phyloP scores from a whole-genome alignment of 306 rosid species.

The Ziziphus jujuba region DNA sequence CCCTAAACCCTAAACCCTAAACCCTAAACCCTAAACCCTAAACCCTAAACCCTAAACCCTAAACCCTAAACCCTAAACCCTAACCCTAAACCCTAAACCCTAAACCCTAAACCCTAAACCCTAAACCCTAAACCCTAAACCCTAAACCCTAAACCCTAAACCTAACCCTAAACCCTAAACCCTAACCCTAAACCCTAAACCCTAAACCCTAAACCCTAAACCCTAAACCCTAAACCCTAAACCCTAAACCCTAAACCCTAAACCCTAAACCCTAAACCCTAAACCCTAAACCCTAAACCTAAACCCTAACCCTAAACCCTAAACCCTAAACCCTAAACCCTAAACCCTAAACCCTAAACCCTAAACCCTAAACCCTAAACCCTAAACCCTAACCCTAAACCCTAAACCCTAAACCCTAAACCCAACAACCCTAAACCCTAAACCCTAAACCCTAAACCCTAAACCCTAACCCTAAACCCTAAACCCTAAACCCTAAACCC shows the following conservation, averaged over 20 bases:
- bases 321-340: conserved; percentile 1
- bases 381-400: neutral
- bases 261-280: neutral
- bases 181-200: neutral
- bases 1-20: conserved; percentile 17
- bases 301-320: conserved; percentile 10
- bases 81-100: conserved; percentile 10
- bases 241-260: neutral
- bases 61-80: conserved; percentile 6
- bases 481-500: neutral
- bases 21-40: conserved; percentile 16
- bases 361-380: neutral
- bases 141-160: conserved; percentile 8
- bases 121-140: conserved; percentile 9
- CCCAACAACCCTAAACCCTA: no score
- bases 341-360: conserved; percentile 2
- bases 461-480: no score
- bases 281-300: neutral
- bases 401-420: neutral
- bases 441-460: no score
- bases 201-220: neutral
- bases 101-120: conserved; percentile 8
- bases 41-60: conserved; percentile 14
- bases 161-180: conserved; percentile 10
- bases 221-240: neutral